Evolutionary conservation across 257 asterid genomes (phyloP), one percentile per base, ranked within the genome.

Genomic region (Plantago ovata): DNA sequence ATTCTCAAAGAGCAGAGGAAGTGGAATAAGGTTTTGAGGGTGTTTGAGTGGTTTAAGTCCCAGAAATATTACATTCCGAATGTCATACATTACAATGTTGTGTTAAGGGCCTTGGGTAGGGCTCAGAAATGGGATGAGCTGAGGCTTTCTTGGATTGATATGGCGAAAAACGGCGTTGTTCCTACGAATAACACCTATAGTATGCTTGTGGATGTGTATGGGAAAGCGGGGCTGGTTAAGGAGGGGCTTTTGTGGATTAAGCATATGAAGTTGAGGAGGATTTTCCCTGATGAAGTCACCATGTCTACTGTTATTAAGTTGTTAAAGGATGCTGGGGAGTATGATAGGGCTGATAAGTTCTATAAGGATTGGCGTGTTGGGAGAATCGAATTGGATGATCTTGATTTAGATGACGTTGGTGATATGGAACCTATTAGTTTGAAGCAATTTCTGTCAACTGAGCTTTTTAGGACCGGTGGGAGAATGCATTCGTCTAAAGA

Each of bases 161-260:
- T 90, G 98, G 94, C 96, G 0, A 80, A 84, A 53, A 69, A 56
- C 32, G 79, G 83, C 6, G 81, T 90, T 61, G 62, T 76, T 23
- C 89, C 98, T 3, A 77, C 96, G 12, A 90, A 90, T 41, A 87
- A 92, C 72, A 92, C 98, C 0, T 92, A 87, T 43, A 76, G 81
- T 14, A 92, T 87, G 96, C 98, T 92, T 53, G 93, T 92, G 10
- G 98, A 92, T 74, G 98, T 87, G 75, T 92, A 87, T 62, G 96
- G 96, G 36, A 87, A 80, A 77, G 83, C 94, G 2, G 96, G 98
- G 49, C 77, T 90, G n/a, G 85, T 83, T 42, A 90, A 81, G 75
- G 98, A 90, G 71, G 73, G 96, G 0, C 90, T 90, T 68, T 69
- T 87, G 57, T 90, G 96, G 98, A 81, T 90, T 67, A 90, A 84